Evolutionary conservation across 2,329 filamentous ascomycete genomes (phyloP).

Genomic region (Talaromyces sp.): DNA sequence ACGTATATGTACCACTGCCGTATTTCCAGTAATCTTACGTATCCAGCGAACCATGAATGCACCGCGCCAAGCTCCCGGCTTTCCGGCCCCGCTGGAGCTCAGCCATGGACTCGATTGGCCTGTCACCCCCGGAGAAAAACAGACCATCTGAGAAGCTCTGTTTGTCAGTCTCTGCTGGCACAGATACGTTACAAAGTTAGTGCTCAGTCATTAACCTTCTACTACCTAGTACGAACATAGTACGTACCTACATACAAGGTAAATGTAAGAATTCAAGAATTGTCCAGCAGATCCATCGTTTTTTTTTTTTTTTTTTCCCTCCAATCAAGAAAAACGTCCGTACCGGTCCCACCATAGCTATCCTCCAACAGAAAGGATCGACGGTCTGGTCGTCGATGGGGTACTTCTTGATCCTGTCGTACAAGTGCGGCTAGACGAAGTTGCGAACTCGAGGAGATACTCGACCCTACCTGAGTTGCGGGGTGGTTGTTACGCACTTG

Average conservation of each 20-base stretch:
- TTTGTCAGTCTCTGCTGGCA: not conserved
- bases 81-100: not conserved
- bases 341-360: not conserved
- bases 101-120: not conserved
- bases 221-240: not conserved
- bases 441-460: not conserved
- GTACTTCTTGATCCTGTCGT: not conserved
- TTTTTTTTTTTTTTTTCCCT: too few relatives aligned
- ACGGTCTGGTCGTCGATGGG: not conserved
- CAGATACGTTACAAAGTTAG: not conserved
- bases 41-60: not conserved
- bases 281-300: not conserved
- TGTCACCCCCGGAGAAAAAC: not conserved
- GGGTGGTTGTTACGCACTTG: too few relatives aligned
- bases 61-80: not conserved
- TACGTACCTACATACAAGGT: too few relatives aligned
- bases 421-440: not conserved
- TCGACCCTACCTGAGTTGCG: too few relatives aligned
- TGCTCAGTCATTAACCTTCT: not conserved
- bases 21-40: not conserved
- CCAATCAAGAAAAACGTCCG: not conserved
- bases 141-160: not conserved
- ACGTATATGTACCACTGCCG: too few relatives aligned
- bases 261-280: too few relatives aligned
- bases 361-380: not conserved